Evolutionary conservation across 768 basidiomycete genomes (phyloP), one percentile per base, ranked within the genome.

Genomic region (Podaxis sp.): DNA sequence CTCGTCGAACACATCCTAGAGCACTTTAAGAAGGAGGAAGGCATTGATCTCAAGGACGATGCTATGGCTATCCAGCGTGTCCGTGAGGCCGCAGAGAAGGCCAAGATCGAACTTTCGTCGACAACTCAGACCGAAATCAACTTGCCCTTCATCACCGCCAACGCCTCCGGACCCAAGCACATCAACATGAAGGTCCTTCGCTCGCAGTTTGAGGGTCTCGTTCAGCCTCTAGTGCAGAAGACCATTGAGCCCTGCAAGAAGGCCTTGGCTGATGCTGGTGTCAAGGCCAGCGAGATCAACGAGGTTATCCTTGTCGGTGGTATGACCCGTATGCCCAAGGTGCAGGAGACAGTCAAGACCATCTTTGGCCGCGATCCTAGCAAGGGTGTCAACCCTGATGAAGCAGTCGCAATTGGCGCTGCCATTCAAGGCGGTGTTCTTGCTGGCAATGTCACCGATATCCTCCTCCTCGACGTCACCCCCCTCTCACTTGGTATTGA

Each of bases 361-460:
- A 83, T 97, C 70, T 99, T 99, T 70, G 95, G 95, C 57, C 91
- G 94, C 51, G 97, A 99, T 21, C 95, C 97, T 21, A 90, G 87
- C 76, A 99, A 98, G 82, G 96, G 96, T 74, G 96, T 98, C 69
- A 99, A 99, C 82, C 97, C 97, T 55, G 97, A 99, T 65, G 96
- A 98, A 77, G 97, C 97, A 57, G 97, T 98, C 69, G 95, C 97
- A 50, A 95, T 98, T 62, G 97, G 97, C 72, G 97, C 97, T 40
- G 88, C 96, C 46, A 96, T 99, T 67, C 97, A 99, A 74, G 97
- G 93, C 72, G 96, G 95, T 80, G 96, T 99, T 60, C 84, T 99
- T 50, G 90, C 95, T 61, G 97, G 97, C 48, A 91, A 94, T 69
- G 95, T 98, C 60, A 97, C 91, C 38, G 95, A 98, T 70, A 95